phyloP scores from a whole-genome alignment of 1,139 yeast species.

The Suhomyces taliae region DNA sequence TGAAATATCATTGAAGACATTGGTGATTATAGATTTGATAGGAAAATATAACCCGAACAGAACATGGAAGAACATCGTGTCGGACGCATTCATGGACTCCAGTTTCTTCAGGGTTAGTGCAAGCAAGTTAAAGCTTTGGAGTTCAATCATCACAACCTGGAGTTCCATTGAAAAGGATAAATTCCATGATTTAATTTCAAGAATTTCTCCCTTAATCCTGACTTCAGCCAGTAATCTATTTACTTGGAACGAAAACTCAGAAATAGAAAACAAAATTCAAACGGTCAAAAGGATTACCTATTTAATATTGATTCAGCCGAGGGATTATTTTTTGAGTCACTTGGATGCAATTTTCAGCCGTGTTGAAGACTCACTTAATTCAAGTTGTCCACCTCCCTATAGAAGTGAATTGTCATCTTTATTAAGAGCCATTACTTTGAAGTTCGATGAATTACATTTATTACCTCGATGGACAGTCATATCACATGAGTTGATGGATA shows the following conservation, averaged over 20 bases:
- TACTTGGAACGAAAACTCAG: conserved; percentile 74
- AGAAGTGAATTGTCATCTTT: conserved; percentile 53
- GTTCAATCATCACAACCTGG: conserved; percentile 55
- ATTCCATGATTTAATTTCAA: conserved; percentile 52
- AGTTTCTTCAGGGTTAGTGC: conserved; percentile 40
- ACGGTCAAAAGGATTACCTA: conserved; percentile 62
- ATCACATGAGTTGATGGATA: conserved; percentile 56
- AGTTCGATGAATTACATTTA: conserved; percentile 63
- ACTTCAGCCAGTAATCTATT: conserved; percentile 60
- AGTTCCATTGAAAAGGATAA: conserved; percentile 58
- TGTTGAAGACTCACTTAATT: conserved; percentile 43
- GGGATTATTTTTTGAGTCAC: conserved; percentile 51
- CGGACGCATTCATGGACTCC: conserved; percentile 53
- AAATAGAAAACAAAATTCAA: conserved; percentile 49
- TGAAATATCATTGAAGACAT: conserved; percentile 31
- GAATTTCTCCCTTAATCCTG: conserved; percentile 48
- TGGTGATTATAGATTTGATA: conserved; percentile 39
- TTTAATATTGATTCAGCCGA: conserved; percentile 59
- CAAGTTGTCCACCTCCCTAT: conserved; percentile 33
- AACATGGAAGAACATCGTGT: conserved; percentile 52
- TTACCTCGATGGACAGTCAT: conserved; percentile 71
- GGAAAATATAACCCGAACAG: conserved; percentile 40
- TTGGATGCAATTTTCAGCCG: conserved; percentile 53
- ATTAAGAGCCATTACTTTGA: conserved; percentile 62
- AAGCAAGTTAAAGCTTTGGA: conserved; percentile 46